These are phyloP conservation scores for Suillus americanus DNA, from an alignment of 768 basidiomycete genomes.

Conservation along the genomic window DNA sequence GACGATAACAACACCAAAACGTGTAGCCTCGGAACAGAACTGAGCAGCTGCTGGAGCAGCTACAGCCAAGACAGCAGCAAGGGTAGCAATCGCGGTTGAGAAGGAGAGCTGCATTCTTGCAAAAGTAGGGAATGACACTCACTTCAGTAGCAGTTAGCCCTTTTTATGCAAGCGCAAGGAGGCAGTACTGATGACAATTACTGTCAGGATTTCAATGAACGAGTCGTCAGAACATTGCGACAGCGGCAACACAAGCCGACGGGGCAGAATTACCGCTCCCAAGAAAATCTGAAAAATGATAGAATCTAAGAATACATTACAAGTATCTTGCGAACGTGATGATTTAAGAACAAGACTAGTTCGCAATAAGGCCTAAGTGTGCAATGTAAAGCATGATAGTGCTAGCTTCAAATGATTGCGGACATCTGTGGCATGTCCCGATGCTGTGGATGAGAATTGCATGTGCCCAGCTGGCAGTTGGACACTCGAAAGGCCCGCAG, in stretches of 20 bases:
- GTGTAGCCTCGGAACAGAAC: conserved; percentile 21
- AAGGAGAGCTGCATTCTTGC: conserved; percentile 21
- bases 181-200: background rate
- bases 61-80: conserved; percentile 14
- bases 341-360: background rate
- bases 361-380: background rate
- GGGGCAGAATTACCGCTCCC: background rate
- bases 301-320: too few relatives aligned
- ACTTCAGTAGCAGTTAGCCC: too few relatives aligned
- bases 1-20: conserved; percentile 18
- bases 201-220: background rate
- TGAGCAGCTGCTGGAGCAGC: conserved; percentile 22
- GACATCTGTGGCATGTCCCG: background rate
- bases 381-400: background rate
- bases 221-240: background rate
- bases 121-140: background rate
- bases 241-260: background rate
- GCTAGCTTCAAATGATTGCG: background rate
- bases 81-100: conserved; percentile 10
- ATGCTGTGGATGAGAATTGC: background rate
- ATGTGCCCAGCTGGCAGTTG: background rate
- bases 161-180: conserved; percentile 3
- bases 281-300: background rate
- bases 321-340: background rate
- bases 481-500: background rate